These are phyloP conservation scores for Chlorella vulgaris DNA, from an alignment of 139 green algal species.

Conservation along the genomic window DNA sequence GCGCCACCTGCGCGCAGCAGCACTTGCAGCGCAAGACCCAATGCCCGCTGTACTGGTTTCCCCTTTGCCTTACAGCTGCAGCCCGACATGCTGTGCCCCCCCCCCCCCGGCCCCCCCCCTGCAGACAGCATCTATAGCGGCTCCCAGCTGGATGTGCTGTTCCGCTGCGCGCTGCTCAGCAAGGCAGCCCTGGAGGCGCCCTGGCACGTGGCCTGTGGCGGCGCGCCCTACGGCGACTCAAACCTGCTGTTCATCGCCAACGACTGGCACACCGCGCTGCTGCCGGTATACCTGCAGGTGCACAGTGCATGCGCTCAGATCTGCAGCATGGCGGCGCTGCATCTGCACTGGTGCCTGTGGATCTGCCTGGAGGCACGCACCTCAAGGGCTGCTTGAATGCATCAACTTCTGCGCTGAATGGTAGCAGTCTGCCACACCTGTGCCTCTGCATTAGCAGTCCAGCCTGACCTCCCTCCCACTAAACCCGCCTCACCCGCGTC, in stretches of 20 bases:
- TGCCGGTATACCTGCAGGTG: constrained; percentile 85
- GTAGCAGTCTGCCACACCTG: no score
- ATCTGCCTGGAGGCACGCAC: no score
- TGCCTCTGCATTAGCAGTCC: no score
- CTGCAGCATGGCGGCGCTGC: no score
- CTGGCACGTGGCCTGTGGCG: constrained; percentile 86
- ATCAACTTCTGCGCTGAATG: no score
- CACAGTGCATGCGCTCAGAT: no score
- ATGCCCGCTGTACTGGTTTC: neutral
- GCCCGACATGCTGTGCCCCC: neutral
- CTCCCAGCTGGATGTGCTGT: constrained; percentile 67
- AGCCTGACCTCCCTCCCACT: neutral
- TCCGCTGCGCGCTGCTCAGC: constrained; percentile 80
- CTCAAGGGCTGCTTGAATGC: no score
- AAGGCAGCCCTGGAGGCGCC: constrained; percentile 84
- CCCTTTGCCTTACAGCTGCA: neutral
- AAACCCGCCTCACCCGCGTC: neutral
- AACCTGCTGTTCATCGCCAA: constrained; percentile 93
- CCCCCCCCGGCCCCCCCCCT: neutral
- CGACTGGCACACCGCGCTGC: constrained; percentile 93
- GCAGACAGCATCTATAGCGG: constrained; percentile 75
- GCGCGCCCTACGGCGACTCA: constrained; percentile 77
- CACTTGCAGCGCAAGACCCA: no score
- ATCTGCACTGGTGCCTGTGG: no score
- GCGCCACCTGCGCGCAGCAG: no score